Conservation (phyloP, 768 basidiomycete species). For the Stropharia rugosoannulata region DNA sequence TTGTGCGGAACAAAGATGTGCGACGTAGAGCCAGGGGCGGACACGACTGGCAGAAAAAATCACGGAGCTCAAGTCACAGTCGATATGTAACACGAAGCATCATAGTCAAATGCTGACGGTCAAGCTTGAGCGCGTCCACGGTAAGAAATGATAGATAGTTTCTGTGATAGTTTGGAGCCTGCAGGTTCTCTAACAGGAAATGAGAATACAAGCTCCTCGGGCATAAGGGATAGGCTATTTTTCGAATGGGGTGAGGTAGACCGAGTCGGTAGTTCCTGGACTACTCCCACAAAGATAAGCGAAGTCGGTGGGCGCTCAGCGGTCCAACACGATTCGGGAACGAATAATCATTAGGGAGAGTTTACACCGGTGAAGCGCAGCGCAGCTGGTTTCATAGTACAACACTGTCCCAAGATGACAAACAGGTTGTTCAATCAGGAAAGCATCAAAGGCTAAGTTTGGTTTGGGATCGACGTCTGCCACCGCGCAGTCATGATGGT, state of each 20-base stretch:
- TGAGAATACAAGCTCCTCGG: conserved; percentile 13
- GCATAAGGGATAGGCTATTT: background rate
- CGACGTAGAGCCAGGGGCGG: background rate
- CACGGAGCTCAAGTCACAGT: background rate
- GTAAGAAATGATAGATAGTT: conserved; percentile 1
- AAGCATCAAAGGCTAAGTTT: conserved; percentile 9
- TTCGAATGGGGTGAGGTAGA: conserved; percentile 2
- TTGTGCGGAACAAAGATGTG: background rate
- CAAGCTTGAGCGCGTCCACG: conserved; percentile 1
- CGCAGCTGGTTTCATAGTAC: no score
- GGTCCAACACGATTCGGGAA: background rate
- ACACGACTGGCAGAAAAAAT: conserved; percentile 18
- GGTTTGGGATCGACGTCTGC: conserved; percentile 9
- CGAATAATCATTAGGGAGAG: no score
- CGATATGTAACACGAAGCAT: conserved; percentile 13
- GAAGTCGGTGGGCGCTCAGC: background rate
- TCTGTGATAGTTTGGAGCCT: conserved; percentile 3
- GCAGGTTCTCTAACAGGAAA: background rate
- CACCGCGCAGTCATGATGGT: conserved; percentile 5
- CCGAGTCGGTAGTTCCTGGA: background rate
- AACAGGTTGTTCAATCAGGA: background rate
- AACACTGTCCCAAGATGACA: conserved; percentile 1
- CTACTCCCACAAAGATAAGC: background rate
- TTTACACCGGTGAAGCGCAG: no score
- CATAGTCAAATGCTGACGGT: background rate